A percentile compares a stretch with the other conserved stretches of the same genome.
Evolutionary conservation across 2,329 filamentous ascomycete species (phyloP).

Genomic region (Curvularia sp.): DNA sequence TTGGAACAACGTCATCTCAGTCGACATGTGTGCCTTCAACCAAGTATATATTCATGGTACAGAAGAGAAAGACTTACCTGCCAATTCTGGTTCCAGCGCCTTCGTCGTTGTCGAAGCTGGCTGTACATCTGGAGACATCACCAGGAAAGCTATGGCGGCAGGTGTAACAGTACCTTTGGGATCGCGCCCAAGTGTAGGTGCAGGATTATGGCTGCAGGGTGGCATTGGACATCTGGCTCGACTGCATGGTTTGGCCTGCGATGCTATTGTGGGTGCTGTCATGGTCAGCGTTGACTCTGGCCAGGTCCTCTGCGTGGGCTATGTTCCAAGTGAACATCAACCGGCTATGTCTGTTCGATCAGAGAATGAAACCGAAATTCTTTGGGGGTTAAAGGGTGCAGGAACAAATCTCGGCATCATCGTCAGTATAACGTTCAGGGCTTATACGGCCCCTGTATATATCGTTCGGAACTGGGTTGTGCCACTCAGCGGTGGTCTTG

Average conservation of each 20-base stretch:
- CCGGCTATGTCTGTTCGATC: conserved; percentile 54
- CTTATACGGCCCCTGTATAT: conserved; percentile 55
- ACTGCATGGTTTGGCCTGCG: conserved; percentile 64
- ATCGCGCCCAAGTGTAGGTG: conserved; percentile 67
- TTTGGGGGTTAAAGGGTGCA: conserved; percentile 67
- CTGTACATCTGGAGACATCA: conserved; percentile 63
- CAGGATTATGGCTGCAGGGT: conserved; percentile 69
- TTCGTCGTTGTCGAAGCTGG: conserved; percentile 63
- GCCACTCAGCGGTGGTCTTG: conserved; percentile 32
- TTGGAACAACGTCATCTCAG: conserved; percentile 58
- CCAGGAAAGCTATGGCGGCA: conserved; percentile 55
- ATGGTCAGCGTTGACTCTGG: conserved; percentile 61
- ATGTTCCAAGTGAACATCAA: conserved; percentile 56
- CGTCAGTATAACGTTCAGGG: conserved; percentile 60
- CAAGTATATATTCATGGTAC: conserved; percentile 53
- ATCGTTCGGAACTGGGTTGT: conserved; percentile 37
- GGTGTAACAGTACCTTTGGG: conserved; percentile 66
- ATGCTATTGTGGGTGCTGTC: conserved; percentile 66
- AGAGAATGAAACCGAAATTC: conserved; percentile 58
- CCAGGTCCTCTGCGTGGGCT: conserved; percentile 59
- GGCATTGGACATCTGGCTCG: conserved; percentile 68
- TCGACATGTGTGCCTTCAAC: conserved; percentile 67
- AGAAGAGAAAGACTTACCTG: conserved; percentile 24
- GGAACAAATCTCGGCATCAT: conserved; percentile 67
- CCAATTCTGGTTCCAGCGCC: conserved; percentile 12